Evolutionary conservation across 345 rosid genomes (phyloP).

Genomic region (Eucalyptus curtisii): DNA sequence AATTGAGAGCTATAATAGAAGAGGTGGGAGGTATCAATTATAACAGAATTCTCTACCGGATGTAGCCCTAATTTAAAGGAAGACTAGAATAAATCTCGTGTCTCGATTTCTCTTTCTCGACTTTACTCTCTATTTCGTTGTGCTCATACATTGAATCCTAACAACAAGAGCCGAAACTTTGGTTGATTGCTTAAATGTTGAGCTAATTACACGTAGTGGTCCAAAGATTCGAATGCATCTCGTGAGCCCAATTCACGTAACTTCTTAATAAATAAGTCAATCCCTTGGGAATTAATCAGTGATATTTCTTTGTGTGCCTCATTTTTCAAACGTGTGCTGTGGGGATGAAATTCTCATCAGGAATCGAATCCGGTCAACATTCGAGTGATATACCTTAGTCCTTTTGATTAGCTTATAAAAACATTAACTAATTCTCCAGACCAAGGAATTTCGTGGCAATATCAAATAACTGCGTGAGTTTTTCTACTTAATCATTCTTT

Average conservation of each 20-base stretch:
- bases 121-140: not conserved
- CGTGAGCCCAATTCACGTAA: not conserved
- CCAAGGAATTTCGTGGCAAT: not conserved
- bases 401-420: not conserved
- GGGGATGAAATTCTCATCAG: not conserved
- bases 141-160: fast-evolving
- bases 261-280: not conserved
- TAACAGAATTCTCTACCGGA: fast-evolving
- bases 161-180: not conserved
- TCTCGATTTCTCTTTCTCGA: too few relatives aligned
- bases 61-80: fast-evolving
- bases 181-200: fast-evolving
- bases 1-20: too few relatives aligned
- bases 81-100: fast-evolving
- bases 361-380: not conserved
- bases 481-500: not conserved
- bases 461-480: fast-evolving
- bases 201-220: not conserved
- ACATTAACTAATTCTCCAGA: not conserved
- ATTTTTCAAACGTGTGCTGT: not conserved
- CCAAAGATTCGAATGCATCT: not conserved
- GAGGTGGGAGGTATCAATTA: too few relatives aligned
- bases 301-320: not conserved
- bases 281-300: not conserved
- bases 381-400: not conserved